Evolutionary conservation across 768 basidiomycete species (phyloP).

Genomic region (Brasilioporus rufonigricans): DNA sequence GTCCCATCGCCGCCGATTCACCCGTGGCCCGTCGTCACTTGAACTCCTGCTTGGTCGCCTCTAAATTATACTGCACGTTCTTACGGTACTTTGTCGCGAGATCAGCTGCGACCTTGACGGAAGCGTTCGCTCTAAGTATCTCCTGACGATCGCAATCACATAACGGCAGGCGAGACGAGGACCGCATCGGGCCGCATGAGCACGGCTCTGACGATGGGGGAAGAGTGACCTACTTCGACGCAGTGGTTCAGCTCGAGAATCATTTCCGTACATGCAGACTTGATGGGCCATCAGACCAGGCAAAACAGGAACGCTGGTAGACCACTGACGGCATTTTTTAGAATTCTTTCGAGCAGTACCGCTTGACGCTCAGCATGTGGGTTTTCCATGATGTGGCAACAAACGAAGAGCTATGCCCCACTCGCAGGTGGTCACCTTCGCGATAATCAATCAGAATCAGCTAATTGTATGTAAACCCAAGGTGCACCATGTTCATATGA

Average conservation of each 20-base stretch:
- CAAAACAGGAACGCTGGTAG: background rate
- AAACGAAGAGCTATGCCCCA: background rate
- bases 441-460: conserved; percentile 1
- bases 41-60: conserved; percentile 52
- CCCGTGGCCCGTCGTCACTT: background rate
- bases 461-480: background rate
- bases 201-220: background rate
- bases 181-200: background rate
- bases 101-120: conserved; percentile 78
- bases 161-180: background rate
- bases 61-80: conserved; percentile 91
- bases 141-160: conserved; percentile 45
- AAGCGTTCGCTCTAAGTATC: conserved; percentile 73
- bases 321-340: conserved; percentile 78
- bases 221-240: conserved; percentile 57
- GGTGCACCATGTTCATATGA: background rate
- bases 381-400: conserved; percentile 64
- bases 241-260: conserved; percentile 87
- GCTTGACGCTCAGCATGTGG: conserved; percentile 93
- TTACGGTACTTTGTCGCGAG: conserved; percentile 84
- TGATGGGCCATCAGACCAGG: conserved; percentile 25
- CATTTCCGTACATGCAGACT: conserved; percentile 94
- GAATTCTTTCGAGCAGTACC: conserved; percentile 83
- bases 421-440: background rate
- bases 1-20: background rate